A percentile compares a stretch with the other conserved stretches of the same genome.
phyloP scores from a whole-genome alignment of 257 asterid genomes.

The Nicotiana attenuata region DNA sequence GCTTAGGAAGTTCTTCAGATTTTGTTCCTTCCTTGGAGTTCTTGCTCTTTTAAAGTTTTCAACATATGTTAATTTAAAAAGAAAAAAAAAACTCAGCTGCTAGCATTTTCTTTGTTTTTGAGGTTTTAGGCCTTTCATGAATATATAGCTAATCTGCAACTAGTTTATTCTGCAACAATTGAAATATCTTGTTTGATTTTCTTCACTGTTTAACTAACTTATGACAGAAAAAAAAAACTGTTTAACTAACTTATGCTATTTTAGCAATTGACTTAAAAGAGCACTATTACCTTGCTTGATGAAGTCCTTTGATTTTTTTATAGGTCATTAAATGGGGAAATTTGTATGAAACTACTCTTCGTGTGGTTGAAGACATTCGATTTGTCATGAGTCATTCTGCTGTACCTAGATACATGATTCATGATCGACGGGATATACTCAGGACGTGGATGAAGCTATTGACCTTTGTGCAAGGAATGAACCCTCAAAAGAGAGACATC shows the following conservation, averaged over 20 bases:
- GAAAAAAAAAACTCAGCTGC: background rate
- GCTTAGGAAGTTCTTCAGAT: background rate
- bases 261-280: background rate
- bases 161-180: background rate
- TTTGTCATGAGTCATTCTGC: slow-evolving; percentile 89
- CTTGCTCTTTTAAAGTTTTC: background rate
- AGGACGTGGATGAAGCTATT: slow-evolving; percentile 79
- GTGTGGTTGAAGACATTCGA: slow-evolving; percentile 80
- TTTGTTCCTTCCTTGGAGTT: background rate
- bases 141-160: slow-evolving; percentile 5
- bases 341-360: slow-evolving; percentile 66
- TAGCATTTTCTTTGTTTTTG: background rate
- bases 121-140: background rate
- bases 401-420: slow-evolving; percentile 67
- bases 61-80: background rate
- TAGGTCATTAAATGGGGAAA: slow-evolving; percentile 83
- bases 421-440: slow-evolving; percentile 60
- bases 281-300: background rate
- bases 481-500: slow-evolving; percentile 82
- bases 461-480: slow-evolving; percentile 93
- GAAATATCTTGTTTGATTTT: background rate
- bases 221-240: no score
- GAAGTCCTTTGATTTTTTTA: slow-evolving; percentile 27
- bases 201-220: background rate
- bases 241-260: background rate